phyloP scores from a whole-genome alignment of 176 grass and related monocot genomes.

The Elymus sibiricus region DNA sequence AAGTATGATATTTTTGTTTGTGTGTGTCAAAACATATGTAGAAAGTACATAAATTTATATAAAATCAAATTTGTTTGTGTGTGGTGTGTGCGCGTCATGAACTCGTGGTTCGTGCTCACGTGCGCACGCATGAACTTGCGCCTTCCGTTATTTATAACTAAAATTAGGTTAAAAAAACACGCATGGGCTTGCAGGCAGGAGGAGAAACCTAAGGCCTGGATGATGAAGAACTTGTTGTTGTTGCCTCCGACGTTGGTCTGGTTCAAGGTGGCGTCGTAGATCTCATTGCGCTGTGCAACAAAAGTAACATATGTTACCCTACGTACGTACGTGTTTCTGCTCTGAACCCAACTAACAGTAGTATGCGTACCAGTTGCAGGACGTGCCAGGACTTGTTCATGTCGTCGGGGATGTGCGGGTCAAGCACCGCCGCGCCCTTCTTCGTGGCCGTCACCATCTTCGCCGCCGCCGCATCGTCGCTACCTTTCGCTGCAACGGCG shows the following conservation, averaged over 20 bases:
- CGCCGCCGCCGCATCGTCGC: background rate
- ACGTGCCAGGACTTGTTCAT: constrained; percentile 76
- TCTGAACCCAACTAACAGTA: background rate
- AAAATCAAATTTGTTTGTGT: too few relatives aligned
- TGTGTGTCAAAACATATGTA: too few relatives aligned
- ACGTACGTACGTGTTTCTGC: background rate
- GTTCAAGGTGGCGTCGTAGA: constrained; percentile 88
- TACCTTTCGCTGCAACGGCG: background rate
- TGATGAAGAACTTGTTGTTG: constrained; percentile 94
- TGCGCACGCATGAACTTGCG: too few relatives aligned
- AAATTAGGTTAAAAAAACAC: too few relatives aligned
- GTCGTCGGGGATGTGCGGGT: constrained; percentile 60
- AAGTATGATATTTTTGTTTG: too few relatives aligned
- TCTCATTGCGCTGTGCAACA: constrained; percentile 62
- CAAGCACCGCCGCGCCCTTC: constrained; percentile 76
- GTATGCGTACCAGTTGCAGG: constrained; percentile 49
- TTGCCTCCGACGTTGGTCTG: constrained; percentile 83
- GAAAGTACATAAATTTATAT: too few relatives aligned
- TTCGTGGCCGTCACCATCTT: constrained; percentile 70
- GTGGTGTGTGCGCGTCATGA: too few relatives aligned
- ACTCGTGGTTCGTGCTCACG: too few relatives aligned
- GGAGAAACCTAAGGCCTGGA: constrained; percentile 80
- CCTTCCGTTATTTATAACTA: too few relatives aligned
- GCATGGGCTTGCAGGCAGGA: too few relatives aligned
- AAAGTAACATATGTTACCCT: background rate